phyloP scores from a whole-genome alignment of 768 basidiomycete genomes.

The Butyriboletus loyo region DNA sequence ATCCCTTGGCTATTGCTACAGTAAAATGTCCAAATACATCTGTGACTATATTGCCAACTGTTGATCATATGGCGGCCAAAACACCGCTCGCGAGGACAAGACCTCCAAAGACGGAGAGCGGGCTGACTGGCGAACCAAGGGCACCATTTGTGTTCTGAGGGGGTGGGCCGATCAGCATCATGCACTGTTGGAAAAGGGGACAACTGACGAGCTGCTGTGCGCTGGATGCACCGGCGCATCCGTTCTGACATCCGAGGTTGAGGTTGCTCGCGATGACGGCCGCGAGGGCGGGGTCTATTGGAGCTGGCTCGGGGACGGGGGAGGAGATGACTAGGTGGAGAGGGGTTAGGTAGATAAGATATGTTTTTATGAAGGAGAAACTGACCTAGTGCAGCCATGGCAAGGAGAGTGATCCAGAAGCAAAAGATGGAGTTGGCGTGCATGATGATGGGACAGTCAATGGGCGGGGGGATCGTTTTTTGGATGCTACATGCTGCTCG shows the following conservation, averaged over 20 bases:
- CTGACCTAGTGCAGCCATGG: slow-evolving; percentile 21
- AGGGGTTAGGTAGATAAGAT: not conserved
- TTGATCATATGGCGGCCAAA: slow-evolving; percentile 15
- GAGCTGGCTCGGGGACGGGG: slow-evolving; percentile 21
- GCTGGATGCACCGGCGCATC: slow-evolving; percentile 18
- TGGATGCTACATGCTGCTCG: not conserved
- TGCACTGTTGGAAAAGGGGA: not conserved
- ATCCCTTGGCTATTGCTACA: slow-evolving; percentile 15
- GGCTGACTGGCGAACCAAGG: slow-evolving; percentile 14
- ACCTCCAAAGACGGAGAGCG: slow-evolving; percentile 21
- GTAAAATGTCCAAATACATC: slow-evolving; percentile 9
- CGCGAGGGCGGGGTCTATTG: slow-evolving; percentile 21
- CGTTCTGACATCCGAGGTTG: slow-evolving; percentile 23
- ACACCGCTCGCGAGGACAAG: slow-evolving; percentile 21
- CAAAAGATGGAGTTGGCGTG: slow-evolving; percentile 12
- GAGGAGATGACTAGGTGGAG: slow-evolving; percentile 19
- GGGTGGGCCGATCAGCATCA: not conserved
- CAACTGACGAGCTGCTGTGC: slow-evolving; percentile 22
- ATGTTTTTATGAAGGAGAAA: not conserved
- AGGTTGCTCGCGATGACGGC: slow-evolving; percentile 21
- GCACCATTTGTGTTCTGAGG: slow-evolving; percentile 22
- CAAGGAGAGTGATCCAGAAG: slow-evolving; percentile 22
- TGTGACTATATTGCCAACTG: not conserved
- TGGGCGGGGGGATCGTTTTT: slow-evolving; percentile 2
- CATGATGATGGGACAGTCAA: slow-evolving; percentile 14